These are phyloP conservation scores for Auriculariales sp. DNA, from an alignment of 768 basidiomycete genomes.

Conservation along the genomic window DNA sequence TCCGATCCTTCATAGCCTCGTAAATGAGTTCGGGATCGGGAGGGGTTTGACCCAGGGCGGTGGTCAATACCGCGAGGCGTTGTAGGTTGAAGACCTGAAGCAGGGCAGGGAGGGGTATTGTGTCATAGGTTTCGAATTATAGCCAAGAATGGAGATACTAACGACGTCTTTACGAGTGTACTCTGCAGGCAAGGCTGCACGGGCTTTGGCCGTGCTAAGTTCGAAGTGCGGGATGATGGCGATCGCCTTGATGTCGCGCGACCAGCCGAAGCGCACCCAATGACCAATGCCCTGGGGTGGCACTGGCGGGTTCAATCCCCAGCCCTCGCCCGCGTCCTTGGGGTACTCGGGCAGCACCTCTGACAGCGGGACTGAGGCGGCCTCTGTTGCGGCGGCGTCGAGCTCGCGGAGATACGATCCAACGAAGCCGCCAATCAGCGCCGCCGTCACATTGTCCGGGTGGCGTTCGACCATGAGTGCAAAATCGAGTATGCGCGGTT, in stretches of 20 bases:
- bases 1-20: constrained; percentile 96
- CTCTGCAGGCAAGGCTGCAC: constrained; percentile 67
- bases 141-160: constrained; percentile 17
- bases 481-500: constrained; percentile 74
- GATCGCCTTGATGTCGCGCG: constrained; percentile 70
- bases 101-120: not conserved
- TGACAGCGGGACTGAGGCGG: constrained; percentile 81
- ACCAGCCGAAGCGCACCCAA: constrained; percentile 83
- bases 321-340: constrained; percentile 76
- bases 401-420: constrained; percentile 91
- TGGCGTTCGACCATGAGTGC: constrained; percentile 99
- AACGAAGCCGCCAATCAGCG: constrained; percentile 91
- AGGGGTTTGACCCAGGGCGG: constrained; percentile 77
- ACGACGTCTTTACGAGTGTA: constrained; percentile 91
- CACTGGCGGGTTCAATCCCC: constrained; percentile 78
- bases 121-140: no score
- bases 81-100: constrained; percentile 99
- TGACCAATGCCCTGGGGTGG: constrained; percentile 90
- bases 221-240: constrained; percentile 94
- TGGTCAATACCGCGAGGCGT: constrained; percentile 88
- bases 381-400: constrained; percentile 62
- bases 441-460: constrained; percentile 97
- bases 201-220: constrained; percentile 87
- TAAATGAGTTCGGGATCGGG: constrained; percentile 95
- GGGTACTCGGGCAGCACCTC: constrained; percentile 97